Evolutionary conservation across 2,329 filamentous ascomycete genomes (phyloP).

Genomic region (Cercospora sp.): DNA sequence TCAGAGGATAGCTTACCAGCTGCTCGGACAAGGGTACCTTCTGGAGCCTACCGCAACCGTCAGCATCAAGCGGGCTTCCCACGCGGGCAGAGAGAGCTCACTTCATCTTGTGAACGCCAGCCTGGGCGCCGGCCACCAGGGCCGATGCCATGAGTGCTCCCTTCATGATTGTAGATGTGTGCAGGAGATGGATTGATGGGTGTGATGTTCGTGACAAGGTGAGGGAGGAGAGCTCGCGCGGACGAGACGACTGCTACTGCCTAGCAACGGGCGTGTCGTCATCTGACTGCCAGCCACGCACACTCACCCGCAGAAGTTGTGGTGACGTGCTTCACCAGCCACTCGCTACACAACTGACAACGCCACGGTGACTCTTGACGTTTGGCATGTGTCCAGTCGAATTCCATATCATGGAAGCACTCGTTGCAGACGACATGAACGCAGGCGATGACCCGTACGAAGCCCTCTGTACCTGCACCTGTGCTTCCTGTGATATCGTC

Average conservation of each 20-base stretch:
- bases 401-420: background rate
- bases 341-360: background rate
- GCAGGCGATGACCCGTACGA: background rate
- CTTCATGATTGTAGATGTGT: slow-evolving; percentile 66
- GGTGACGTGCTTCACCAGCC: background rate
- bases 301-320: slow-evolving; percentile 7
- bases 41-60: slow-evolving; percentile 56
- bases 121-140: slow-evolving; percentile 71
- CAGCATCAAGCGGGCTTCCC: slow-evolving; percentile 14
- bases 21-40: slow-evolving; percentile 92
- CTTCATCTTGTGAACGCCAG: slow-evolving; percentile 76
- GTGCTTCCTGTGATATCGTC: background rate
- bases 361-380: background rate
- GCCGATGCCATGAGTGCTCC: slow-evolving; percentile 72
- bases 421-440: background rate
- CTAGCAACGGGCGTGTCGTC: slow-evolving; percentile 7
- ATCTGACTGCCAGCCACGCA: slow-evolving; percentile 1
- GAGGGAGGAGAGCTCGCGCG: slow-evolving; percentile 6
- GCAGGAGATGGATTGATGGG: slow-evolving; percentile 17
- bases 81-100: slow-evolving; percentile 12
- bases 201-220: slow-evolving; percentile 17
- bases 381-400: background rate
- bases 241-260: background rate
- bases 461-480: background rate
- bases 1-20: slow-evolving; percentile 63